Evolutionary conservation across 495 filamentous ascomycete species (phyloP).

Genomic region (Friedmanniomyces simplex): DNA sequence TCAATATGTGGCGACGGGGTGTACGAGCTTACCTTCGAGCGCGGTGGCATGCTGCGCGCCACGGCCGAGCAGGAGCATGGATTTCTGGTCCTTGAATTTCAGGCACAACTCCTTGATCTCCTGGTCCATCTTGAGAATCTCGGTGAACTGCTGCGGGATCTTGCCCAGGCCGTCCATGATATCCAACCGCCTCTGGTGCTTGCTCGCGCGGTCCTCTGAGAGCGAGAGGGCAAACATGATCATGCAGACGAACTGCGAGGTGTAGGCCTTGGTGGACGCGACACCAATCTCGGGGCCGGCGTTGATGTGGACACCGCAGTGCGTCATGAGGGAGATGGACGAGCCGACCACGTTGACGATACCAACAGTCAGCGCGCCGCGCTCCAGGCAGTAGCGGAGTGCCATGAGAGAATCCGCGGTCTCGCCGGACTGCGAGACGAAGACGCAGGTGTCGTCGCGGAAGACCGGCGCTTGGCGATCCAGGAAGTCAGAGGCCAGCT

Average conservation of each 20-base stretch:
- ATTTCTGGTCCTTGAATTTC: conserved; percentile 93
- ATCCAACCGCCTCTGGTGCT: conserved; percentile 83
- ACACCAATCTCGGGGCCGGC: conserved; percentile 98
- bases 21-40: conserved; percentile 61
- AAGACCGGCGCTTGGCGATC: conserved; percentile 97
- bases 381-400: conserved; percentile 91
- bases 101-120: conserved; percentile 86
- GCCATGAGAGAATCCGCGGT: conserved; percentile 98
- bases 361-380: conserved; percentile 91
- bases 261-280: conserved; percentile 97
- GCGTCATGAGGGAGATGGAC: conserved; percentile 93
- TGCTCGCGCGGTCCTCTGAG: conserved; percentile 90
- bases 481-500: conserved; percentile 95
- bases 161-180: conserved; percentile 89
- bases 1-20: not conserved
- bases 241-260: conserved; percentile 97
- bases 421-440: conserved; percentile 97
- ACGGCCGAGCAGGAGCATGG: conserved; percentile 79
- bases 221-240: conserved; percentile 97
- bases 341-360: conserved; percentile 97
- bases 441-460: conserved; percentile 98
- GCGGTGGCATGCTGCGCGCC: conserved; percentile 95
- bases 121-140: conserved; percentile 81
- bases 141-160: conserved; percentile 82
- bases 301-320: conserved; percentile 99